Base-by-base conservation (phyloP, 2,329 filamentous ascomycete genomes). In the Pseudogymnoascus sp. region DNA sequence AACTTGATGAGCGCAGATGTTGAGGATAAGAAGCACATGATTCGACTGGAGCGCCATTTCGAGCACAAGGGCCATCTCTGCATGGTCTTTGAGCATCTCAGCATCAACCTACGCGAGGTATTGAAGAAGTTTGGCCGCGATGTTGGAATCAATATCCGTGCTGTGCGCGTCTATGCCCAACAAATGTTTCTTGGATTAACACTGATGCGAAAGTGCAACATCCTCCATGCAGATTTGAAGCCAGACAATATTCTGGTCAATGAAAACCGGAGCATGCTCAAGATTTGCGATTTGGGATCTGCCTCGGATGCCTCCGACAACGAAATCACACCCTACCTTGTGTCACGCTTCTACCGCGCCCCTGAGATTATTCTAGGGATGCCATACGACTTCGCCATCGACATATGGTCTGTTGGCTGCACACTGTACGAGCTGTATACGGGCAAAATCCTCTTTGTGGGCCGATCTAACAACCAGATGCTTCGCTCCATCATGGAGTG, bases 341-440 rank as follows among this genome's bases (percentile, higher is more conserved):
- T 97, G 71, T 97, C 91, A 77, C 88, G 95, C 61, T 99, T 97
- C 76, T 99, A 99, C 73, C 88, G 94, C 64, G 94, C 94, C 3
- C 94, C 95, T 2, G 94, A 99, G 76, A 91, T 99, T 71, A 96
- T 99, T 64, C 82, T 99, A 3, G 94, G 94, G n/a, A 92, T 97
- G 78, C 88, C 89, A 8, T 96, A 96, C 73, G 91, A 96, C 72
- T 95, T 93, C 72, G 88, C 89, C 6, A 90, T 97, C 66, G 94
- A 99, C 73, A 90, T 96, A 80, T 99, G 94, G 94, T 95, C 93
- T 6, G 91, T 97, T 66, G 95, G 94, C 37, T 99, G 94, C 75
- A 99, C 94, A 0, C 80, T 97, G 30, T 99, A 96, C 74, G 94
- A 99, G 75, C 80, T 99, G 39, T 97, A 96, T 77, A 97, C 94